These are phyloP conservation scores for Aspergillus sp. DNA, from an alignment of 2,329 filamentous ascomycete genomes.

Conservation along the genomic window DNA sequence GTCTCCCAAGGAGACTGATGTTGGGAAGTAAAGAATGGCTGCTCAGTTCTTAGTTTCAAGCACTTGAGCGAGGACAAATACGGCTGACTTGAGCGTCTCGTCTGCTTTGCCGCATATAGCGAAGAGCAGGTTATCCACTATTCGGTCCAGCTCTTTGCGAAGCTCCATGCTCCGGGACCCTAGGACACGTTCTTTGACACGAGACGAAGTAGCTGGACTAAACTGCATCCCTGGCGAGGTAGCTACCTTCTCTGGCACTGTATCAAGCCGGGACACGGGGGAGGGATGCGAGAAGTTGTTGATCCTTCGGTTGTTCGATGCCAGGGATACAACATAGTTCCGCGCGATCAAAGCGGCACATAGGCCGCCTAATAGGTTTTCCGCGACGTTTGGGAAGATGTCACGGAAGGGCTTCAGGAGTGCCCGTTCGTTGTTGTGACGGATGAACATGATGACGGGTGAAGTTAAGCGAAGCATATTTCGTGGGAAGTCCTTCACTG, in stretches of 20 bases:
- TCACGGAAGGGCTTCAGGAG: slow-evolving; percentile 38
- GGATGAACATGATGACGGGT: slow-evolving; percentile 41
- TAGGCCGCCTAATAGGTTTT: slow-evolving; percentile 38
- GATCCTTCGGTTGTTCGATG: slow-evolving; percentile 27
- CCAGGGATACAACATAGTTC: slow-evolving; percentile 39
- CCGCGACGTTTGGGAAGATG: slow-evolving; percentile 37
- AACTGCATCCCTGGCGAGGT: slow-evolving; percentile 36
- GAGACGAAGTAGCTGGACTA: slow-evolving; percentile 26
- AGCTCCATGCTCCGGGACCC: slow-evolving; percentile 34
- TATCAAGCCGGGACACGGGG: slow-evolving; percentile 29
- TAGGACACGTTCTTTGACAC: slow-evolving; percentile 33
- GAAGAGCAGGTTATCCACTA: slow-evolving; percentile 40
- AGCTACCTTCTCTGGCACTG: slow-evolving; percentile 36
- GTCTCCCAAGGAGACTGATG: not conserved
- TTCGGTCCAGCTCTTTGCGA: slow-evolving; percentile 33
- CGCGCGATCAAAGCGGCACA: slow-evolving; percentile 41
- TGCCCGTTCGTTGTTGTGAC: slow-evolving; percentile 39
- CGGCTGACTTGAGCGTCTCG: slow-evolving; percentile 38
- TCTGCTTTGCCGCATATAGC: slow-evolving; percentile 39
- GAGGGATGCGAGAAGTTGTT: slow-evolving; percentile 20
- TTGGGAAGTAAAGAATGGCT: slow-evolving; percentile 3
- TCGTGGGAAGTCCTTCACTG: slow-evolving; percentile 38
- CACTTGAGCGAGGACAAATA: slow-evolving; percentile 41
- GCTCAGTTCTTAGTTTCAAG: slow-evolving; percentile 35
- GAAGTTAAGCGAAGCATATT: slow-evolving; percentile 41